Conservation (phyloP, 2,329 filamentous ascomycete genomes). For the Rachicladosporium sp. region DNA sequence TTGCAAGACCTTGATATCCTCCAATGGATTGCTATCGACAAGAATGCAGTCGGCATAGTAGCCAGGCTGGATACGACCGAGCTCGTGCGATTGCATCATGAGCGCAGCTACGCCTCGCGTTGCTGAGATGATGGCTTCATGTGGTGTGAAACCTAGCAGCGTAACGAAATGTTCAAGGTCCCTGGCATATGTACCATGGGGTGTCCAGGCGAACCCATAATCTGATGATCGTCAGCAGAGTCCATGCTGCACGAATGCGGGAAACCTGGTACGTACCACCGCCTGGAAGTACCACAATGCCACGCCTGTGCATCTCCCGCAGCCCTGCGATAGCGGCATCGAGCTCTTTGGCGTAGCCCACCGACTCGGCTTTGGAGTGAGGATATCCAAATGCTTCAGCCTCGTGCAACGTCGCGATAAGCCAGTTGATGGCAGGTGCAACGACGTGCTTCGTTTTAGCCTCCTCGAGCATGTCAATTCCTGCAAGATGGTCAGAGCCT, state of each 20-base stretch:
- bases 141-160: slow-evolving; percentile 32
- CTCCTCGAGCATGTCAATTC: slow-evolving; percentile 30
- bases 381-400: slow-evolving; percentile 32
- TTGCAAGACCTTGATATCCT: slow-evolving; percentile 39
- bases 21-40: slow-evolving; percentile 38
- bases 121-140: slow-evolving; percentile 34
- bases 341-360: slow-evolving; percentile 33
- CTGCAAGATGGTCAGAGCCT: no score
- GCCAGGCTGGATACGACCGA: slow-evolving; percentile 38
- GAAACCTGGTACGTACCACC: slow-evolving; percentile 12
- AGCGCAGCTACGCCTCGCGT: slow-evolving; percentile 40
- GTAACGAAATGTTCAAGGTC: slow-evolving; percentile 37
- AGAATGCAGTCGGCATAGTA: slow-evolving; percentile 38
- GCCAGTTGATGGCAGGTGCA: slow-evolving; percentile 34
- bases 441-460: slow-evolving; percentile 30
- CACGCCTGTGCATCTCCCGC: slow-evolving; percentile 34
- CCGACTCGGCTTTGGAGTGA: slow-evolving; percentile 30
- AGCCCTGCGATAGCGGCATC: slow-evolving; percentile 28
- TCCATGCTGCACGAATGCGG: no score
- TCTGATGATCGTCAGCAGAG: neutral
- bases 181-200: slow-evolving; percentile 27
- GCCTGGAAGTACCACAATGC: slow-evolving; percentile 35
- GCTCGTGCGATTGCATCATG: slow-evolving; percentile 31
- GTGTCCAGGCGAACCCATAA: slow-evolving; percentile 1
- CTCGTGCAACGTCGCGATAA: slow-evolving; percentile 28